Conservation (phyloP, 2,329 filamentous ascomycete genomes). For the Cadophora sp. region DNA sequence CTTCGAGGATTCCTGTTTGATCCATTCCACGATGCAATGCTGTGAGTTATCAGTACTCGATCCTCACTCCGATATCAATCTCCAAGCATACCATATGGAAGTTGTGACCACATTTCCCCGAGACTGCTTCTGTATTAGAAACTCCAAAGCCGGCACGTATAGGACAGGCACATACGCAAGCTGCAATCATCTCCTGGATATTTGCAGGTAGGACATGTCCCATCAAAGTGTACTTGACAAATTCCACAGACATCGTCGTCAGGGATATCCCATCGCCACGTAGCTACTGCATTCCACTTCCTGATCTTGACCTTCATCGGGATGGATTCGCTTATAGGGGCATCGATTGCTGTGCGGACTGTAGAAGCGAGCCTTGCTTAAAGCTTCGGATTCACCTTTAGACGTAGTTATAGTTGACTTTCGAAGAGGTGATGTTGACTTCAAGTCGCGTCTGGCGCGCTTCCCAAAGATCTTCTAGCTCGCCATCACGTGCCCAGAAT, state of each 20-base stretch:
- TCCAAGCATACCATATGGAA: conserved; percentile 83
- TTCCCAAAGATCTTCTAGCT: background rate
- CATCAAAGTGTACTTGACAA: conserved; percentile 97
- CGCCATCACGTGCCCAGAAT: conserved; percentile 29
- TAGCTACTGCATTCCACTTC: conserved; percentile 91
- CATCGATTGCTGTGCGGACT: background rate
- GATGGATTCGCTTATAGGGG: background rate
- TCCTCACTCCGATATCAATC: background rate
- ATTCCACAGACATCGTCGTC: conserved; percentile 98
- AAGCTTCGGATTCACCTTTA: background rate
- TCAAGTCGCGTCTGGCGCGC: conserved; percentile 11
- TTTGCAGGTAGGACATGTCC: conserved; percentile 97
- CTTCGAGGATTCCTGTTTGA: conserved; percentile 91
- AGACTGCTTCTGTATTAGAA: conserved; percentile 62
- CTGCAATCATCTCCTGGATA: conserved; percentile 97
- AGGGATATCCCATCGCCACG: conserved; percentile 97
- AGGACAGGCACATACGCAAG: conserved; percentile 68
- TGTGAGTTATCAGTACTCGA: conserved; percentile 47
- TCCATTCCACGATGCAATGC: conserved; percentile 97
- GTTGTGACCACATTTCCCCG: conserved; percentile 95
- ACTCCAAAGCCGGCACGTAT: background rate
- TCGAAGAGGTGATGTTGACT: conserved; percentile 13
- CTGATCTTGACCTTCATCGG: conserved; percentile 94
- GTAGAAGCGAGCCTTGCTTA: background rate
- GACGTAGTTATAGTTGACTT: background rate